Conservation (phyloP, 441 rosid genomes). For the Codiaeum variegatum region DNA sequence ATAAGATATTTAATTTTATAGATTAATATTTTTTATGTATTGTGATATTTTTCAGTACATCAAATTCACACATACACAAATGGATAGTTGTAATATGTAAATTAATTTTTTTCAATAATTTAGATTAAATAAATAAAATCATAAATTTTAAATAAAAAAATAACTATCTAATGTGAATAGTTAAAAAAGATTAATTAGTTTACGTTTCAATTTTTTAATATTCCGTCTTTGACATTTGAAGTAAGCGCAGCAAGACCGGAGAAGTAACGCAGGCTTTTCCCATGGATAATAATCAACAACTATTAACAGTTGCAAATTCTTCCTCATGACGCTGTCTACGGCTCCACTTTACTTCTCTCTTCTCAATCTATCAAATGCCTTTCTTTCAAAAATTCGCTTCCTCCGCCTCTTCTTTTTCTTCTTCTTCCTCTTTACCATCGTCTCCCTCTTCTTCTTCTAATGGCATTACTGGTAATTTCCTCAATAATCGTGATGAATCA, state of each 20-base stretch:
- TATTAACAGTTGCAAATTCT: neutral
- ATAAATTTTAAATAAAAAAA: too few relatives aligned
- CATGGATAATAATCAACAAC: neutral
- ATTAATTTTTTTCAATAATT: too few relatives aligned
- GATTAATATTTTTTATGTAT: too few relatives aligned
- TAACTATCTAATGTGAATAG: too few relatives aligned
- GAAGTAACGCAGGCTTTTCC: constrained; percentile 29
- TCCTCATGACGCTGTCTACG: constrained; percentile 24
- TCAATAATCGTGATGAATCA: constrained; percentile 17
- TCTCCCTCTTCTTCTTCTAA: constrained; percentile 14
- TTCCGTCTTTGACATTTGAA: too few relatives aligned
- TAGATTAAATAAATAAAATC: too few relatives aligned
- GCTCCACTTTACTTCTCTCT: neutral
- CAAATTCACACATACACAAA: too few relatives aligned
- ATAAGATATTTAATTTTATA: too few relatives aligned
- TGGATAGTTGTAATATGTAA: too few relatives aligned
- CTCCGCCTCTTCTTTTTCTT: constrained; percentile 11
- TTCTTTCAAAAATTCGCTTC: constrained; percentile 14
- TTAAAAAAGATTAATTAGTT: too few relatives aligned
- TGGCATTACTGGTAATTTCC: constrained; percentile 5
- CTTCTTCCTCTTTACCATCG: constrained; percentile 20
- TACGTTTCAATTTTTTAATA: too few relatives aligned
- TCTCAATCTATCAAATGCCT: constrained; percentile 18
- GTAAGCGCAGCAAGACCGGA: constrained; percentile 25
- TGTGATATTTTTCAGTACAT: too few relatives aligned